phyloP scores from a whole-genome alignment of 2,329 filamentous ascomycete genomes.

The Corniculantispora saksenae region DNA sequence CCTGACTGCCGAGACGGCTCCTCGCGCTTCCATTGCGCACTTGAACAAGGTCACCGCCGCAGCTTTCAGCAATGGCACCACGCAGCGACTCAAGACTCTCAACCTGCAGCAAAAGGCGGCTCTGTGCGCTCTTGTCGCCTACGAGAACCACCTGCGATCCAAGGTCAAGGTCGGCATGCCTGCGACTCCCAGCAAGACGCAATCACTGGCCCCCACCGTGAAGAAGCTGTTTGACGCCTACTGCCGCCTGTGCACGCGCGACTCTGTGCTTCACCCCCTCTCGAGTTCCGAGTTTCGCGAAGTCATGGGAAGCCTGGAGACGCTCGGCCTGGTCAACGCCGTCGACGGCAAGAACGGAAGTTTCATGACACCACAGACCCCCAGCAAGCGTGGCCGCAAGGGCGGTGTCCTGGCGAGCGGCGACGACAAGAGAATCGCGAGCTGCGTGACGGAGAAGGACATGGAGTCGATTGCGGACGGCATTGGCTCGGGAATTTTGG shows the following conservation, averaged over 20 bases:
- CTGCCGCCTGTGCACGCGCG: conserved; percentile 75
- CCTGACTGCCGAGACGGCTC: conserved; percentile 76
- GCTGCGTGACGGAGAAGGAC: conserved; percentile 79
- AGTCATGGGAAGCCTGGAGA: conserved; percentile 86
- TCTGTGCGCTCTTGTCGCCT: conserved; percentile 80
- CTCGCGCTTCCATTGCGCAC: conserved; percentile 85
- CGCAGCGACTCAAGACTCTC: conserved; percentile 79
- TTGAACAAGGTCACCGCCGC: conserved; percentile 88
- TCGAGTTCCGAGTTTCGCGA: conserved; percentile 93
- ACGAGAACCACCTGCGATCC: conserved; percentile 73
- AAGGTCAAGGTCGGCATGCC: conserved; percentile 42
- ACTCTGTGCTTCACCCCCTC: conserved; percentile 86
- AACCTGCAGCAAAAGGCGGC: conserved; percentile 97
- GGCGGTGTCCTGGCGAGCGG: conserved; percentile 55
- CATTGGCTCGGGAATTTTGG: conserved; percentile 61
- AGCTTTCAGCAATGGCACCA: conserved; percentile 86
- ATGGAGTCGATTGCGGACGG: conserved; percentile 69
- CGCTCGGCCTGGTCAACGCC: conserved; percentile 73
- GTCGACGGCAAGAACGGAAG: conserved; percentile 71
- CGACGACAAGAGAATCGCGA: conserved; percentile 78
- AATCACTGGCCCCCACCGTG: conserved; percentile 70
- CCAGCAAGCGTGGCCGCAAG: conserved; percentile 67
- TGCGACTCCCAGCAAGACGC: conserved; percentile 62
- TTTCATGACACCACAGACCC: conserved; percentile 65
- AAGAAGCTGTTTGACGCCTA: conserved; percentile 86